Conservation (phyloP, 2,329 filamentous ascomycete genomes). For the Lomentospora prolificans region DNA sequence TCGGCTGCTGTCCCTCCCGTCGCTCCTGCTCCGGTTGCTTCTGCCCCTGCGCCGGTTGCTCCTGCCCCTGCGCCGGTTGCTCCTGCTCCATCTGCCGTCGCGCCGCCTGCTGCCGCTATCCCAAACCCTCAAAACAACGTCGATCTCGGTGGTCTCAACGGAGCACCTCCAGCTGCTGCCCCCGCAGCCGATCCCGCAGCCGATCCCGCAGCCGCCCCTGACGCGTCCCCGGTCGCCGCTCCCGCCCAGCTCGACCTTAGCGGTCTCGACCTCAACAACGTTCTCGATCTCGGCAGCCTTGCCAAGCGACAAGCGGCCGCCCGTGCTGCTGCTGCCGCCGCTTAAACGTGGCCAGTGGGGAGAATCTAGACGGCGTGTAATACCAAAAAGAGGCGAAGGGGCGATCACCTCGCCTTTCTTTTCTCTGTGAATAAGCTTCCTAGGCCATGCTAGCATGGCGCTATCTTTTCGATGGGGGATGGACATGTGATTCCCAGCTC, state of each 20-base stretch:
- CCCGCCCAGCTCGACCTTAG: slow-evolving; percentile 26
- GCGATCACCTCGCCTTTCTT: no score
- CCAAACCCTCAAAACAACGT: slow-evolving; percentile 12
- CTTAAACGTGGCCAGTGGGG: not conserved
- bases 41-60: slow-evolving; percentile 11
- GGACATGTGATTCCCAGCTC: no score
- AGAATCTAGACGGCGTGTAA: no score
- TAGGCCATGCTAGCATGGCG: no score
- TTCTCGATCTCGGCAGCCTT: slow-evolving; percentile 35
- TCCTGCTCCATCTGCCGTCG: not conserved
- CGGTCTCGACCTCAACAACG: slow-evolving; percentile 30
- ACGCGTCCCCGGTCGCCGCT: slow-evolving; percentile 13
- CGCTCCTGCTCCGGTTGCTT: not conserved
- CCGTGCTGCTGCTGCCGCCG: not conserved
- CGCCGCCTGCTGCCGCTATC: slow-evolving; percentile 12
- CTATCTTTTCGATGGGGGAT: no score
- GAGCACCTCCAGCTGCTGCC: slow-evolving; percentile 12
- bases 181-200: slow-evolving; percentile 11
- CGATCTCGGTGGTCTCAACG: slow-evolving; percentile 15
- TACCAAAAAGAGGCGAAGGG: not conserved
- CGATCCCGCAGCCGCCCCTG: slow-evolving; percentile 6
- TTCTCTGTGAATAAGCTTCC: no score
- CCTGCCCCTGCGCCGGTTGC: slow-evolving; percentile 6
- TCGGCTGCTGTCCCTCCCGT: not conserved
- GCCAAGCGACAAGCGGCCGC: not conserved